Evolutionary conservation across 2,329 filamentous ascomycete genomes (phyloP).

Genomic region (Emmonsiellopsis sp.): DNA sequence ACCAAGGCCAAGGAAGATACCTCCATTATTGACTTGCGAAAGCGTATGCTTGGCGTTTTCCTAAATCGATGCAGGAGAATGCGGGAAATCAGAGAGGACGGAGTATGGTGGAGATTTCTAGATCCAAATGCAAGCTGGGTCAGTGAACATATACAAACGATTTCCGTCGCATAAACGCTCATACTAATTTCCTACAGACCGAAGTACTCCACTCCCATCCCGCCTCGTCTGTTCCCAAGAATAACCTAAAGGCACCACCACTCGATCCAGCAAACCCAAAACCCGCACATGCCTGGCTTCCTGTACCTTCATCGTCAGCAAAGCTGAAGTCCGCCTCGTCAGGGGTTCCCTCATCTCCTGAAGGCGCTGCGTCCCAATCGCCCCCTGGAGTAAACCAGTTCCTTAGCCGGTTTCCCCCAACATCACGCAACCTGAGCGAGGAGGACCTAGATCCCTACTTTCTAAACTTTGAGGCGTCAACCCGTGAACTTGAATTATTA

Average conservation of each 20-base stretch:
- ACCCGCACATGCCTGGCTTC: constrained; percentile 75
- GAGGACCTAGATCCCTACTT: constrained; percentile 94
- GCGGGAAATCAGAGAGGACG: constrained; percentile 84
- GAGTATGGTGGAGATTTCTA: constrained; percentile 94
- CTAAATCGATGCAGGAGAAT: constrained; percentile 87
- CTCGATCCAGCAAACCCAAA: constrained; percentile 89
- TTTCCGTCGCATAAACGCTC: neutral
- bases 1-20: constrained; percentile 97
- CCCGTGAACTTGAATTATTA: constrained; percentile 79
- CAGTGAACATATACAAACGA: constrained; percentile 21
- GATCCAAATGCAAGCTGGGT: constrained; percentile 99
- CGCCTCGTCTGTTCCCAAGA: constrained; percentile 84
- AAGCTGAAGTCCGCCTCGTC: constrained; percentile 58
- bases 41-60: constrained; percentile 94
- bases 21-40: constrained; percentile 90
- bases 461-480: constrained; percentile 81
- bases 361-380: constrained; percentile 41
- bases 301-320: constrained; percentile 73
- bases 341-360: constrained; percentile 33
- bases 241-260: constrained; percentile 88
- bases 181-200: constrained; percentile 45
- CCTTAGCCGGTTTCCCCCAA: constrained; percentile 73
- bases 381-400: constrained; percentile 44
- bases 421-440: constrained; percentile 66
- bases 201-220: constrained; percentile 93